Evolutionary conservation across 768 basidiomycete genomes (phyloP), one percentile per base, ranked within the genome.

Genomic region (Mycena galopus): DNA sequence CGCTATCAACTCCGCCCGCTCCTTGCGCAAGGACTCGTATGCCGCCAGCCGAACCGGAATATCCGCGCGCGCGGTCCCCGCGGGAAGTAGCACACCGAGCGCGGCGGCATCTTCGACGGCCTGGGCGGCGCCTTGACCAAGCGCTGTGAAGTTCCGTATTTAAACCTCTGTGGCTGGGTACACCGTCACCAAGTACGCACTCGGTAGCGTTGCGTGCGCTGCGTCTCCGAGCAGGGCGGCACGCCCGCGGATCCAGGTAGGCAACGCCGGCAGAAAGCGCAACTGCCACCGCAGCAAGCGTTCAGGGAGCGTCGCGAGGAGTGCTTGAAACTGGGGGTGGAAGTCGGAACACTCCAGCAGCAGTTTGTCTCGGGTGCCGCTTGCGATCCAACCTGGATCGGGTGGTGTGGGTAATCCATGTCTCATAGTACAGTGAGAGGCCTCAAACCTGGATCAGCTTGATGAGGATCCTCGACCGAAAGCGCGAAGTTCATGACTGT

Each of bases 191-290:
- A 44, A 17, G 42, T 44, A 44, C 42, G 4, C 7, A 44, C 42
- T 50, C 8, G 79, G 77, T 5, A 73, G 60, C 69, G 78, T 79
- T 6, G 75, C 78, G 57, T 80, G 79, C 19, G 78, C 75, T 2
- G 67, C 72, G 53, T 72, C 71, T 9, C 72, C 71, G 10, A 71
- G 9, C 3, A 72, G 53, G 5, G 62, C 65, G 11, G 70, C 67
- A 8, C 57, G 67, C 37, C 71, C 71, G 39, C 66, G 53, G 5
- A 59, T 27, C 71, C 71, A 73, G 5, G 71, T 68, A 1, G 65
- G 59, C 16, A 73, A 42, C 23, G 21, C 37, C 5, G 66, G 71
- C 8, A 73, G 17, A 9, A 19, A 16, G 21, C 51, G 66, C 27
- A 73, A 12, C 30, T 58, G 66, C 71, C 71, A 73, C 23, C 51